A percentile compares a stretch with the other conserved stretches of the same genome.
These are phyloP conservation scores for Yarrowia sp. DNA, from an alignment of 805 yeast genomes.

Conservation along the genomic window DNA sequence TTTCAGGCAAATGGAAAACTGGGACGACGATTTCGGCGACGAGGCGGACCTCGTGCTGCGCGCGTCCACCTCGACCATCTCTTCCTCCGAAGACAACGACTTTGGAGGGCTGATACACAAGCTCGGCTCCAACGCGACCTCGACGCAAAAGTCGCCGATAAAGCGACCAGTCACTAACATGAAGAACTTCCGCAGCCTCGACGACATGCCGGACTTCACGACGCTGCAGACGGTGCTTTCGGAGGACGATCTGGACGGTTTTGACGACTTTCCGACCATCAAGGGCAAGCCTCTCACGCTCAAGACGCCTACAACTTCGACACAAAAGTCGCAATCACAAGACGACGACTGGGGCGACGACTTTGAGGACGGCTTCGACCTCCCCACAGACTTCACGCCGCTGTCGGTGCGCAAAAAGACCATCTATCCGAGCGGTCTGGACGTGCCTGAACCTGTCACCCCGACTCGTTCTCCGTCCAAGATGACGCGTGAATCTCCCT, in stretches of 20 bases:
- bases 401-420: background rate
- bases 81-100: constrained; percentile 10
- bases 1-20: constrained; percentile 23
- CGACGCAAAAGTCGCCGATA: constrained; percentile 5
- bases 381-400: constrained; percentile 16
- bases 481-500: background rate
- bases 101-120: background rate
- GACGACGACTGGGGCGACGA: background rate
- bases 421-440: constrained; percentile 10
- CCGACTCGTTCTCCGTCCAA: background rate
- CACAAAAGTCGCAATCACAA: background rate
- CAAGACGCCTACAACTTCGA: background rate
- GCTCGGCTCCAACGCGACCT: background rate
- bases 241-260: background rate
- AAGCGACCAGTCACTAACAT: background rate
- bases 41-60: constrained; percentile 24
- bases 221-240: constrained; percentile 14
- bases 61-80: constrained; percentile 20
- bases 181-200: constrained; percentile 4
- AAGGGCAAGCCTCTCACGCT: background rate
- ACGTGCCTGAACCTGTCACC: background rate
- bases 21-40: constrained; percentile 25
- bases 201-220: constrained; percentile 12
- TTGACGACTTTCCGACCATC: constrained; percentile 7
- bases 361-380: constrained; percentile 22